Evolutionary conservation across 73 alveolate species (phyloP).

Genomic region (Paramecium primaurelia): DNA sequence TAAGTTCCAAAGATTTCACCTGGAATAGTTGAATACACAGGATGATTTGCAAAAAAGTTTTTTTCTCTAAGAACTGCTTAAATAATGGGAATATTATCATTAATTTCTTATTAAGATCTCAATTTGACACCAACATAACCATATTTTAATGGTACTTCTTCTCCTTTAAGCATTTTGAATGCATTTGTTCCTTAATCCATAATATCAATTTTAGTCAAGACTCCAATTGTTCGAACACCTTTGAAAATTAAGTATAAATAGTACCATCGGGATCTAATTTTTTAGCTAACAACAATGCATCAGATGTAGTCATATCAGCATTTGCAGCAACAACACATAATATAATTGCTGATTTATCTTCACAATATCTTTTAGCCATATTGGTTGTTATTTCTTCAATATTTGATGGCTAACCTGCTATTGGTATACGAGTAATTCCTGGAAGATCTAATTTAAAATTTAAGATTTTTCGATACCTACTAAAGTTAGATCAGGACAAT

Average conservation of each 20-base stretch:
- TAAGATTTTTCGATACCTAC: constrained; percentile 17
- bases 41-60: constrained; percentile 73
- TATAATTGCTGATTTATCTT: constrained; percentile 82
- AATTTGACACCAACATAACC: constrained; percentile 84
- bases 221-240: constrained; percentile 81
- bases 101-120: constrained; percentile 75
- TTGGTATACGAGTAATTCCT: constrained; percentile 96
- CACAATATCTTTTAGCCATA: constrained; percentile 89
- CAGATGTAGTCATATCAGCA: constrained; percentile 77
- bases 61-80: constrained; percentile 71
- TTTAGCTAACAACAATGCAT: constrained; percentile 73
- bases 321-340: constrained; percentile 83
- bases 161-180: constrained; percentile 69
- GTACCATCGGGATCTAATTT: constrained; percentile 61
- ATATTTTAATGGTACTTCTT: constrained; percentile 75
- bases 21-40: constrained; percentile 70
- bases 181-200: constrained; percentile 82
- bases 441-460: constrained; percentile 85
- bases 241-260: neutral
- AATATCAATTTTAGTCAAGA: constrained; percentile 73
- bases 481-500: constrained; percentile 89
- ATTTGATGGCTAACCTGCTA: constrained; percentile 84
- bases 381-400: constrained; percentile 87
- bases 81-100: constrained; percentile 65
- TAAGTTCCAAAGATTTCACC: constrained; percentile 69